Conservation (phyloP, 768 basidiomycete genomes). For the Tephrocybe sp. region DNA sequence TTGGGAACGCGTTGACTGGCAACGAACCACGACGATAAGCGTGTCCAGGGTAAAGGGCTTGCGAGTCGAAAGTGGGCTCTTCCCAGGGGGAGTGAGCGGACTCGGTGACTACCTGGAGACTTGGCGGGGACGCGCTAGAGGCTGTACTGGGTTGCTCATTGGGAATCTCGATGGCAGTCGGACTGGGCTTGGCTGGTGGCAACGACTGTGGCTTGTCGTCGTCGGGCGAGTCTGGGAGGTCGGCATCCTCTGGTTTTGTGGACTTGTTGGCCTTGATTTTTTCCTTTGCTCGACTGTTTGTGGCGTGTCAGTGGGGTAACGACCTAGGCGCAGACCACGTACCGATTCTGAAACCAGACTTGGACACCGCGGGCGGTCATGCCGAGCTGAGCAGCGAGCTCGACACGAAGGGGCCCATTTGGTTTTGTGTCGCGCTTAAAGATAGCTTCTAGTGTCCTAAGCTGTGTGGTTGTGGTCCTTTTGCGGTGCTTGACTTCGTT, state of each 20-base stretch:
- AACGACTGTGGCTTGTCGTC: conserved; percentile 18
- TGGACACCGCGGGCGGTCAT: conserved; percentile 97
- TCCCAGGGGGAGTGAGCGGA: conserved; percentile 27
- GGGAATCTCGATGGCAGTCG: conserved; percentile 8
- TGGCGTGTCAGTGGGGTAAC: conserved; percentile 10
- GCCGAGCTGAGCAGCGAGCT: conserved; percentile 77
- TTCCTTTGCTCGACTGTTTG: conserved; percentile 76
- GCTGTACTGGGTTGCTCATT: conserved; percentile 28
- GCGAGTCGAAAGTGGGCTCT: conserved; percentile 33
- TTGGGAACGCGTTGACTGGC: conserved; percentile 43
- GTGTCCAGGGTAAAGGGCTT: conserved; percentile 15
- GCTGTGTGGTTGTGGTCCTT: conserved; percentile 84
- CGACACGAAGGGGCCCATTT: conserved; percentile 75
- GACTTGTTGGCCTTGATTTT: conserved; percentile 64
- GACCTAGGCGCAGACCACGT: conserved; percentile 11
- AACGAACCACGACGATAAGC: conserved; percentile 55
- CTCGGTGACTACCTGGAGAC: conserved; percentile 40
- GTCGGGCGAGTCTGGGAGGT: conserved; percentile 25
- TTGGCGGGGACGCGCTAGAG: conserved; percentile 38
- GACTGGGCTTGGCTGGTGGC: conserved; percentile 11
- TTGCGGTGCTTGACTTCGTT: conserved; percentile 95
- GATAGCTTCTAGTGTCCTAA: conserved; percentile 84
- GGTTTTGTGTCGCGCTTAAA: conserved; percentile 93
- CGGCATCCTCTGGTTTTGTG: conserved; percentile 29
- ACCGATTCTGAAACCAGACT: conserved; percentile 94